These are phyloP conservation scores for Brassica incana DNA, from an alignment of 345 rosid species.

Conservation along the genomic window DNA sequence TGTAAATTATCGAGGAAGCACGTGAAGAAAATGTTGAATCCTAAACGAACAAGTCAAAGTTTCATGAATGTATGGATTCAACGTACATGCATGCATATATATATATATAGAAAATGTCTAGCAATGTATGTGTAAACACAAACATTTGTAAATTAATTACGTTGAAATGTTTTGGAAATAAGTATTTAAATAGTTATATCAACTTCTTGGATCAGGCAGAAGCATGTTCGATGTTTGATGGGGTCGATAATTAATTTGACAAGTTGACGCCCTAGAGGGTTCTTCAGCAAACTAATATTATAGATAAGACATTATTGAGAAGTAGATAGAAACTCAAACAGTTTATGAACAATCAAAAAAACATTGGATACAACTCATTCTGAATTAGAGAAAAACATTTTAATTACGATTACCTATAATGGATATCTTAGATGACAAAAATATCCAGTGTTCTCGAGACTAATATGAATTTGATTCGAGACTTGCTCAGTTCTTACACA, in stretches of 20 bases:
- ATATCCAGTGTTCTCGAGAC: no score
- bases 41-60: slow-evolving; percentile 20
- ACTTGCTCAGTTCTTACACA: no score
- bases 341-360: no score
- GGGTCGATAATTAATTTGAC: slow-evolving; percentile 34
- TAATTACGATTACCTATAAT: no score
- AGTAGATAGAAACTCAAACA: no score
- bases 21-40: slow-evolving; percentile 27
- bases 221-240: slow-evolving; percentile 42
- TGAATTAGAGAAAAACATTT: no score
- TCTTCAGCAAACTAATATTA: slow-evolving; percentile 5
- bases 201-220: slow-evolving; percentile 38
- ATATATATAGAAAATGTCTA: slow-evolving; percentile 24
- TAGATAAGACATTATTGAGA: no score
- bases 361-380: no score
- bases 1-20: slow-evolving; percentile 1
- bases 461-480: no score
- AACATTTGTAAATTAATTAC: slow-evolving; percentile 27
- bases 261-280: slow-evolving; percentile 33
- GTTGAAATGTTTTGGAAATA: slow-evolving; percentile 17
- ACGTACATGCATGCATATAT: slow-evolving; percentile 30
- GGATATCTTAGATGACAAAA: no score
- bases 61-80: slow-evolving; percentile 15
- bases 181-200: not conserved
- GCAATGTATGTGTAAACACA: slow-evolving; percentile 38